Percentiles rank a stretch among this genome's conserved stretches.
phyloP scores from a whole-genome alignment of 495 filamentous ascomycete species.

The Hypoxylon rickii region DNA sequence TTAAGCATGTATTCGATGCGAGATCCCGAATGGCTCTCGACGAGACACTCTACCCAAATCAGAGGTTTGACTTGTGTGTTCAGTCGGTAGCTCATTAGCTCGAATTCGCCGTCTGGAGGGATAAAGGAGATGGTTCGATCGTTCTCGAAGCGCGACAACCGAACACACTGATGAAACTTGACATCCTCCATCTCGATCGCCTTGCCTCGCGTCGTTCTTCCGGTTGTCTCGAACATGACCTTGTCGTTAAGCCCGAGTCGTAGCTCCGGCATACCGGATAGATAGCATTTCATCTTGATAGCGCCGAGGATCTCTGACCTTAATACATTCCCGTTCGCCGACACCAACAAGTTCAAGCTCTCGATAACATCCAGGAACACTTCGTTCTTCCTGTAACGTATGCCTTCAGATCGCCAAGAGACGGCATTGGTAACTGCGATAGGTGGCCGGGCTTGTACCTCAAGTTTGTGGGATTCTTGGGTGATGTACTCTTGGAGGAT shows the following conservation, averaged over 20 bases:
- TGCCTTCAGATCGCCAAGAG: conserved; percentile 96
- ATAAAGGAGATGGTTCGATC: conserved; percentile 99
- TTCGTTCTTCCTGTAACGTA: conserved; percentile 98
- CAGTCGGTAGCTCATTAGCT: conserved; percentile 98
- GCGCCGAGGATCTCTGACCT: conserved; percentile 97
- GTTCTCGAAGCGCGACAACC: conserved; percentile 95
- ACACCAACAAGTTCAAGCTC: conserved; percentile 94
- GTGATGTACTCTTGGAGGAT: conserved; percentile 99
- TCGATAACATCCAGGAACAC: conserved; percentile 98
- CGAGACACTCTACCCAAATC: conserved; percentile 98
- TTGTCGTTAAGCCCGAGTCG: conserved; percentile 97
- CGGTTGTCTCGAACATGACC: conserved; percentile 99
- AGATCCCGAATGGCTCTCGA: conserved; percentile 91
- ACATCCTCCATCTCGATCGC: conserved; percentile 99
- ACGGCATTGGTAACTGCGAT: conserved; percentile 99
- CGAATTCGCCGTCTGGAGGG: conserved; percentile 97
- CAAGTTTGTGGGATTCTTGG: conserved; percentile 98
- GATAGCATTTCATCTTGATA: conserved; percentile 99
- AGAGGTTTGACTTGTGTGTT: conserved; percentile 99
- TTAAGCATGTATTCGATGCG: conserved; percentile 99
- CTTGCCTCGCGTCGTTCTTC: conserved; percentile 91
- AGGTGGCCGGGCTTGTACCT: conserved; percentile 97
- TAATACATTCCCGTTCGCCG: conserved; percentile 91
- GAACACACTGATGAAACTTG: conserved; percentile 99
- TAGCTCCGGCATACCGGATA: conserved; percentile 97